These are phyloP conservation scores for Epichloe aotearoae DNA, from an alignment of 2,329 filamentous ascomycete species.

Conservation along the genomic window DNA sequence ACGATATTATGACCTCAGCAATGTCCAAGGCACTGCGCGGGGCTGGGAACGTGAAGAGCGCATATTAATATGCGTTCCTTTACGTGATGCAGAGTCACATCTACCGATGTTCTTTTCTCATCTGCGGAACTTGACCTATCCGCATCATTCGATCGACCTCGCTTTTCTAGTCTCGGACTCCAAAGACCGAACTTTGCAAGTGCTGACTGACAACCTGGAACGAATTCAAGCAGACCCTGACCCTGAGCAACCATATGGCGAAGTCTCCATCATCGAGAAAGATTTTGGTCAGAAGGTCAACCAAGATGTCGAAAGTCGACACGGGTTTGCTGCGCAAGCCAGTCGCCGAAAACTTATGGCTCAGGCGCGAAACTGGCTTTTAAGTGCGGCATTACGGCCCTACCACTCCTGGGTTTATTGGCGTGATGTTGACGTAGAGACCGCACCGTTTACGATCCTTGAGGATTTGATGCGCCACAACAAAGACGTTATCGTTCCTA, in stretches of 20 bases:
- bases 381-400: constrained; percentile 83
- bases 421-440: constrained; percentile 97
- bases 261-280: constrained; percentile 96
- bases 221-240: constrained; percentile 70
- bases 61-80: constrained; percentile 85
- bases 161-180: constrained; percentile 96
- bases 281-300: constrained; percentile 97
- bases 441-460: constrained; percentile 88
- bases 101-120: constrained; percentile 98
- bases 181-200: constrained; percentile 73
- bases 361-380: constrained; percentile 89
- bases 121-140: constrained; percentile 90
- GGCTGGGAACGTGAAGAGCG: constrained; percentile 96
- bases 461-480: constrained; percentile 98
- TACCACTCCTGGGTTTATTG: constrained; percentile 99
- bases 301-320: constrained; percentile 92
- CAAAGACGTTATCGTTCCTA: constrained; percentile 96
- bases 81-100: constrained; percentile 85
- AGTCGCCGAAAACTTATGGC: constrained; percentile 93
- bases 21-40: constrained; percentile 78
- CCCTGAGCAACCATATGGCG: constrained; percentile 72
- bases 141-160: constrained; percentile 89
- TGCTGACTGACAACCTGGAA: constrained; percentile 63
- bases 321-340: constrained; percentile 94
- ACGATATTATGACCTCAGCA: constrained; percentile 89